Conservation (phyloP, 1,284 basidiomycete genomes). For the Puccinia hordei region DNA sequence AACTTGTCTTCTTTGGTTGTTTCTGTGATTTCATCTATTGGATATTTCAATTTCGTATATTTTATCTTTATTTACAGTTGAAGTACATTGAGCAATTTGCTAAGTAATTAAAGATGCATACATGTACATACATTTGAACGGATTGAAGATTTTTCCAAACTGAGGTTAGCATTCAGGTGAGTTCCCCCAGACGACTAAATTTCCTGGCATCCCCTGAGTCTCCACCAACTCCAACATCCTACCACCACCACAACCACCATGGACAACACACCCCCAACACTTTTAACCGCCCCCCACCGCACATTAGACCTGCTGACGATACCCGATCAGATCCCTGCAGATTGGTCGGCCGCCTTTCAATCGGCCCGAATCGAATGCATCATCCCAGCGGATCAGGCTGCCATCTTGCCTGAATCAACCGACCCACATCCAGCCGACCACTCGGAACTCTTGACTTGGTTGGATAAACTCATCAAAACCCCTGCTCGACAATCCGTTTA, state of each 20-base stretch:
- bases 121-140: too few species aligned
- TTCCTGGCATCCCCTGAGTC: too few species aligned
- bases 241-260: neutral
- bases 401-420: neutral
- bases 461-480: slow-evolving; percentile 1
- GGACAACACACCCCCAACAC: neutral
- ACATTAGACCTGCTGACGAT: neutral
- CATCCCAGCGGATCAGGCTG: neutral
- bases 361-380: neutral
- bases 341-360: neutral
- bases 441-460: neutral
- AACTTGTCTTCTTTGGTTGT: neutral
- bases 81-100: too few species aligned
- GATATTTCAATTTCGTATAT: neutral
- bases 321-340: neutral
- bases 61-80: neutral
- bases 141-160: too few species aligned
- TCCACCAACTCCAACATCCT: too few species aligned
- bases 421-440: neutral
- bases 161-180: too few species aligned
- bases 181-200: too few species aligned
- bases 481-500: slow-evolving; percentile 7
- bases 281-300: neutral
- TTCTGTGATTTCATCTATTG: neutral
- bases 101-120: neutral